A percentile compares a stretch with the other conserved stretches of the same genome.
These are phyloP conservation scores for Sclerotinia spermophila DNA, from an alignment of 2,329 filamentous ascomycete genomes.

Conservation along the genomic window DNA sequence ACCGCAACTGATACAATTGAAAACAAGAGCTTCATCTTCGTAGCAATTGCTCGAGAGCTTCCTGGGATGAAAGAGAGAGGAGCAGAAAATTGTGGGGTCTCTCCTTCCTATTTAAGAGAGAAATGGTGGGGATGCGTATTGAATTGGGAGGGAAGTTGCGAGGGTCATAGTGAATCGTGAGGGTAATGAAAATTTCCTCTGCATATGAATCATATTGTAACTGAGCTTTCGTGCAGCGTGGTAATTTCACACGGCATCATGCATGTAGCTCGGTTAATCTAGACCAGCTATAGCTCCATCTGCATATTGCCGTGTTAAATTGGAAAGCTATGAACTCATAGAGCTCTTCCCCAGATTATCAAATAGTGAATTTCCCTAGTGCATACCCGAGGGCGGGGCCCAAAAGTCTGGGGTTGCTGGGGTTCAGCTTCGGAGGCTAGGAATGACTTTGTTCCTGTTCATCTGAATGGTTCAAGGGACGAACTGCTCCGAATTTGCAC, in stretches of 20 bases:
- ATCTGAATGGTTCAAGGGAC: background rate
- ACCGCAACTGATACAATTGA: conserved; percentile 24
- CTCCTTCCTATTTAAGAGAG: background rate
- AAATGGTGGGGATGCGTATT: background rate
- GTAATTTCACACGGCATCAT: conserved; percentile 15
- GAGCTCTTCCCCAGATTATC: conserved; percentile 11
- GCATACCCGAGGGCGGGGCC: background rate
- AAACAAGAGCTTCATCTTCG: conserved; percentile 28
- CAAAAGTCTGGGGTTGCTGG: background rate
- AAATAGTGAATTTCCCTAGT: background rate
- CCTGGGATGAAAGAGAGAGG: background rate
- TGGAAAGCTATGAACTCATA: background rate
- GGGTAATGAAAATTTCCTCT: background rate
- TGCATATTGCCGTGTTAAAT: background rate
- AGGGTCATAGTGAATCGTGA: background rate
- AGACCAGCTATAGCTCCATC: conserved; percentile 6
- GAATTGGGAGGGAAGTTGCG: background rate
- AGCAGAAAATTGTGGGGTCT: background rate
- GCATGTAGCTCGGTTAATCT: conserved; percentile 7
- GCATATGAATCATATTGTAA: background rate
- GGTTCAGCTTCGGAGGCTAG: background rate
- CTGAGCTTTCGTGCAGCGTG: background rate
- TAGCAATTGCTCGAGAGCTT: conserved; percentile 1
- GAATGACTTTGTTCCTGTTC: background rate
- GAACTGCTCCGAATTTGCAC: background rate